Evolutionary conservation across 2,329 filamentous ascomycete genomes (phyloP), one percentile per base, ranked within the genome.

Genomic region (Pseudodiploospora longispora): DNA sequence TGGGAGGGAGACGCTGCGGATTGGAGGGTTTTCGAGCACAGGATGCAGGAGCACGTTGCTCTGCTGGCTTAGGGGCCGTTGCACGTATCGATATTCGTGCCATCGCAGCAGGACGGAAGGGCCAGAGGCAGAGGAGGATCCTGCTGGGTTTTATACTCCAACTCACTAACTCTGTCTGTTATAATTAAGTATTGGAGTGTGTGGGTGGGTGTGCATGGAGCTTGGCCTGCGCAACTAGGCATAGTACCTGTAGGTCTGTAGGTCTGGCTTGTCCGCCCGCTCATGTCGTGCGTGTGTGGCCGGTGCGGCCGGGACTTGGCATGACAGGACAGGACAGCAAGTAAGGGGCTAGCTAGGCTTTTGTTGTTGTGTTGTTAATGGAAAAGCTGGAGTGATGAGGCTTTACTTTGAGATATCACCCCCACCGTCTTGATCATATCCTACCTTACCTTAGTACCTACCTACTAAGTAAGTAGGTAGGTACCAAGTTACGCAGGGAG

Each of bases 121-220:
- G 59, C 42, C 45, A 41, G 41, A 41, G 41, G 50, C 44, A 49
- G 53, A 46, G 42, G 55, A 57, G 59, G 62, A 59, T 61, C 61
- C 59, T 55, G 60, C 56, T 64, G 63, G 61, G 51, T 57, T 68
- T 67, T 65, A 65, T 65, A 65, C 55, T 56, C 51, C 45, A 52
- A 51, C 52, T 47, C 51, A 47, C 41, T 36, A 56, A 50, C 10
- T 38, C 41, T 33, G 42, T 42, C 41, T 34, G 38, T 41, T 39
- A 34, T 36, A 43, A 19, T 19, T 19, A 19, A 19, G 19, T 19
- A 19, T 19, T 43, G 40, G 32, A 30, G n/a, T 40, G 33, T 41
- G 40, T 37, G 41, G 39, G 36, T 38, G 33, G 27, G 44, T 32
- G 45, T 47, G 48, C 46, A 51, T 47, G 47, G 51, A 54, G 48